These are phyloP conservation scores for Pseudogymnoascus sp. DNA, from an alignment of 2,329 filamentous ascomycete genomes.

Conservation along the genomic window DNA sequence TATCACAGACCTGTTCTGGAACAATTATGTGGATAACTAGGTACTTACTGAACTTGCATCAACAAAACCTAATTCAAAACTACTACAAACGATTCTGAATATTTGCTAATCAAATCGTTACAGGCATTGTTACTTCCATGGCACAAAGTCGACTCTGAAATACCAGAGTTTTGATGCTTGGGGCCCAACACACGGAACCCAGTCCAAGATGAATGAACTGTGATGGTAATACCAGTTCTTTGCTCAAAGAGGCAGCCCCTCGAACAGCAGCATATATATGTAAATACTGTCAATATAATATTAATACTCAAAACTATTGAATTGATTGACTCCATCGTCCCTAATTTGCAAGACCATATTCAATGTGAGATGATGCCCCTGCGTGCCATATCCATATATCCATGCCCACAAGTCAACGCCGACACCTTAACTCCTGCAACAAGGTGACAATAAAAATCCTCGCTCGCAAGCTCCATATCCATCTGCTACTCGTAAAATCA, in stretches of 20 bases:
- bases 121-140: background rate
- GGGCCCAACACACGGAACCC: background rate
- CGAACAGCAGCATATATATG: too few species aligned
- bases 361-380: background rate
- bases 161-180: background rate
- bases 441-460: background rate
- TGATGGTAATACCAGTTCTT: background rate
- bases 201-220: background rate
- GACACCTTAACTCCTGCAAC: background rate
- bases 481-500: background rate
- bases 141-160: background rate
- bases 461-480: background rate
- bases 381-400: background rate
- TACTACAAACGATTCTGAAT: background rate
- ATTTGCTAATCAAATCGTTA: constrained; percentile 7
- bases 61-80: constrained; percentile 9
- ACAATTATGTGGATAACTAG: constrained; percentile 12
- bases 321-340: background rate
- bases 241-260: too few species aligned
- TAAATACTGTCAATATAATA: background rate
- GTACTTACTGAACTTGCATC: constrained; percentile 10
- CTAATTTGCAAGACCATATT: background rate
- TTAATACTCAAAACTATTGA: background rate
- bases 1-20: constrained; percentile 11
- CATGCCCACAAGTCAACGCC: background rate